Conservation (phyloP, 2,329 filamentous ascomycete species). For the Aspergillus uvarum region DNA sequence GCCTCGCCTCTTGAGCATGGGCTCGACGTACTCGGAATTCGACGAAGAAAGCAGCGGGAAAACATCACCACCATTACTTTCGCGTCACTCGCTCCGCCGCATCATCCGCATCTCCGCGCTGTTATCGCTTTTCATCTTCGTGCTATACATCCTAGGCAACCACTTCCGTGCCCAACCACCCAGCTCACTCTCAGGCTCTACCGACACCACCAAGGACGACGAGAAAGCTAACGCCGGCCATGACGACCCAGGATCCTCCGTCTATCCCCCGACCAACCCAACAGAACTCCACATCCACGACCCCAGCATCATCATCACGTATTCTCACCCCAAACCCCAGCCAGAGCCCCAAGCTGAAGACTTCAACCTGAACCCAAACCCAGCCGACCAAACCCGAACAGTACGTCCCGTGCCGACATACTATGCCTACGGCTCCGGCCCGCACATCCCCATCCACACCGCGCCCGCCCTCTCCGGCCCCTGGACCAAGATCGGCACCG, state of each 20-base stretch:
- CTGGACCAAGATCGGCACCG: conserved; percentile 30
- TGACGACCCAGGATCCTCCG: background rate
- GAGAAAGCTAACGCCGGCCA: background rate
- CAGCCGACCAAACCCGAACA: no score
- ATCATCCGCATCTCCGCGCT: background rate
- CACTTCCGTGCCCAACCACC: background rate
- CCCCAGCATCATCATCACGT: conserved; percentile 30
- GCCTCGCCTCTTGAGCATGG: background rate
- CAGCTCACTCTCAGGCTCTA: background rate
- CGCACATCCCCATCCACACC: conserved; percentile 32
- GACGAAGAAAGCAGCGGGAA: background rate
- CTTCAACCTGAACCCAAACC: background rate
- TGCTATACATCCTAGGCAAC: background rate
- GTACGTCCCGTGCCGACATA: conserved; percentile 10
- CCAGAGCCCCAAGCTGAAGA: background rate
- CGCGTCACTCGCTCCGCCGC: background rate
- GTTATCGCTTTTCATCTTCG: background rate
- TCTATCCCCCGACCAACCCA: background rate
- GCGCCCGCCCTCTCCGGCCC: conserved; percentile 31
- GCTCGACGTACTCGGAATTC: background rate
- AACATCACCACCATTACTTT: background rate
- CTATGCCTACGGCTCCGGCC: conserved; percentile 35
- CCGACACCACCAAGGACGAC: background rate
- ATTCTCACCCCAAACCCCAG: conserved; percentile 6
- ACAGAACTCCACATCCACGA: conserved; percentile 32